Base-by-base conservation (phyloP, 2,329 filamentous ascomycete genomes). In the Fusarium sp. region DNA sequence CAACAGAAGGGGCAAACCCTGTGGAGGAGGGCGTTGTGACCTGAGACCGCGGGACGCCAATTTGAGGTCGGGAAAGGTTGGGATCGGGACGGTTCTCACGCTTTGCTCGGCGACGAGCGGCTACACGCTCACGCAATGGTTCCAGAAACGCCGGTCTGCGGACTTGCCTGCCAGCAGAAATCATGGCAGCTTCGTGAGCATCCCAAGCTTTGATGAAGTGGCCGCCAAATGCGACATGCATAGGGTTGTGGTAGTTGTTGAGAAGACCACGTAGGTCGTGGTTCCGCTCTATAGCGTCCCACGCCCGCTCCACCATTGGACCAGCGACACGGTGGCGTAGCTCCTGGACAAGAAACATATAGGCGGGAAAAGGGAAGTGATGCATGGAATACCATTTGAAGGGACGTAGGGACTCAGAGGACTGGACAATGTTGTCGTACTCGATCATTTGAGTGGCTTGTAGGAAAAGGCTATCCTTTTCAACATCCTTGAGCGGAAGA, bases 161-260 rank as follows among this genome's bases (percentile, higher is more conserved):
- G 4, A 82, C 62, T 3, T 79, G 75, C 30, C 79, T 81, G 1
- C 85, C 86, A 8, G 79, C 75, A 50, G 80, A 79, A 6, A 77
- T 65, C 65, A 84, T 81, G 14, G 83, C 83, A 3, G 81, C 78
- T 68, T 84, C 84, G 55, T 84, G 83, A 4, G 85, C 85, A 43
- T 85, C 83, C 88, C 88, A 91, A 0, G 88, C 87, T 70, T 88
- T 89, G 58, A 90, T 77, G 40, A 91, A 85, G 19, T 86, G 81
- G 20, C 80, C 80, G 2, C 85, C 84, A 63, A 91, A 88, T 1
- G 84, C 84, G 30, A 84, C 77, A 69, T 88, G 86, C 78, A 89
- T 81, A 8, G 87, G 87, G 43, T 81, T 88, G 49, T 83, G 82
- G 47, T 84, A 76, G 58, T 84, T 82, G 43, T 81, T 81, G 33